Conservation (phyloP, 768 basidiomycete species). For the Lentinula guzmanii region DNA sequence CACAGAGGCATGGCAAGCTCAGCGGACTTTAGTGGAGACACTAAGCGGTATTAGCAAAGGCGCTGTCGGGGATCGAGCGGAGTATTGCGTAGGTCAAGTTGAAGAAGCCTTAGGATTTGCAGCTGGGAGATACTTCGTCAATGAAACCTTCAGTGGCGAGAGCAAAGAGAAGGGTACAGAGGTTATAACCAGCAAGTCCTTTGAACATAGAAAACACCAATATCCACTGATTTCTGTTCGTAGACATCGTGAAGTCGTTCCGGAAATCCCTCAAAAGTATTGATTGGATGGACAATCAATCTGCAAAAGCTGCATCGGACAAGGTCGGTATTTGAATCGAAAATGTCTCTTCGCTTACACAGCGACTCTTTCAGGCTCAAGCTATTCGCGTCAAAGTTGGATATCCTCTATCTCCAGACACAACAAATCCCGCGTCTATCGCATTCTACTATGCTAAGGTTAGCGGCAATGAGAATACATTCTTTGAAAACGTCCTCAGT, state of each 20-base stretch:
- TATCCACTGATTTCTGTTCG: constrained; percentile 14
- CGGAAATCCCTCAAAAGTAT: constrained; percentile 66
- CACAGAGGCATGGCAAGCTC: constrained; percentile 76
- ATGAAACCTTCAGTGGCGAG: constrained; percentile 72
- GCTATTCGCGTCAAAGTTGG: constrained; percentile 89
- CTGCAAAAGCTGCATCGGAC: constrained; percentile 73
- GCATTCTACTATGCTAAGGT: constrained; percentile 69
- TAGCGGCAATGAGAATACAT: constrained; percentile 58
- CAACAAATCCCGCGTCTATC: constrained; percentile 61
- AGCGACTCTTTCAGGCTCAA: constrained; percentile 47
- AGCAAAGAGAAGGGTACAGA: constrained; percentile 77
- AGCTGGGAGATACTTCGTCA: constrained; percentile 84
- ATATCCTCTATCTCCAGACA: constrained; percentile 85
- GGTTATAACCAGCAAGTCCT: constrained; percentile 64
- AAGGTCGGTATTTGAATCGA: constrained; percentile 46
- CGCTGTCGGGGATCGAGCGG: constrained; percentile 73
- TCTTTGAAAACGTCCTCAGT: constrained; percentile 80
- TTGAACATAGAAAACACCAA: background rate
- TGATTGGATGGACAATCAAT: constrained; percentile 89
- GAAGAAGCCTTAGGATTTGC: constrained; percentile 82
- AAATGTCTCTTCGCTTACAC: background rate
- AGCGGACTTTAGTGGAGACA: constrained; percentile 61
- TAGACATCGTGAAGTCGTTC: constrained; percentile 80
- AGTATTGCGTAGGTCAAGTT: constrained; percentile 73
- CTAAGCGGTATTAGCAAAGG: constrained; percentile 86